These are phyloP conservation scores for Penicillium flavigenum DNA, from an alignment of 495 filamentous ascomycete species.

Conservation along the genomic window DNA sequence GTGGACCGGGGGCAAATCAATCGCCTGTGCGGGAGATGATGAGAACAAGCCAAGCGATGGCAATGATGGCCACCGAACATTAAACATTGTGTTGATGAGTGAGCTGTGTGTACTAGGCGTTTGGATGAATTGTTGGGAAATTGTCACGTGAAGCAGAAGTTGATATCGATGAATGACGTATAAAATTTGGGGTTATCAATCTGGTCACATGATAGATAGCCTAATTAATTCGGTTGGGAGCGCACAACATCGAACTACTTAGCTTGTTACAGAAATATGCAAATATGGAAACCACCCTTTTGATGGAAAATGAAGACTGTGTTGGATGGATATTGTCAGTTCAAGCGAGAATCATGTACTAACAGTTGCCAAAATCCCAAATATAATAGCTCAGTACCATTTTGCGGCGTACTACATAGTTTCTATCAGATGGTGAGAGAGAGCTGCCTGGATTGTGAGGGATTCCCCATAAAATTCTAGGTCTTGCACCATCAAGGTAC, in stretches of 20 bases:
- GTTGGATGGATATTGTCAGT: not conserved
- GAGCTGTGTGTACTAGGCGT: not conserved
- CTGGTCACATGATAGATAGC: constrained; percentile 14
- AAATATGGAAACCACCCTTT: not conserved
- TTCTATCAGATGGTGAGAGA: too few species aligned
- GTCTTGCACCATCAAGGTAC: not conserved
- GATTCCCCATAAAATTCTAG: not conserved
- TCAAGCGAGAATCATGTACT: not conserved
- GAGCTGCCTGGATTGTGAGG: not conserved
- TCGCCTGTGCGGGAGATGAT: constrained; percentile 33
- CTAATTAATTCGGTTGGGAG: not conserved
- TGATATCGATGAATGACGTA: constrained; percentile 20
- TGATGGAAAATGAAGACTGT: not conserved
- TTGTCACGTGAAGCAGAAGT: constrained; percentile 14
- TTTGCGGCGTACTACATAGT: not conserved
- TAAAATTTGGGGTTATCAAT: constrained; percentile 7
- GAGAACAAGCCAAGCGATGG: constrained; percentile 22
- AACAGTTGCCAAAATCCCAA: too few species aligned
- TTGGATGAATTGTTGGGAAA: constrained; percentile 28
- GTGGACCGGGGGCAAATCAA: constrained; percentile 68
- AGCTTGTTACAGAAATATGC: not conserved
- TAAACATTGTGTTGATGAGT: constrained; percentile 28
- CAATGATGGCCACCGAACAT: constrained; percentile 30
- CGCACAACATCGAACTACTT: not conserved
- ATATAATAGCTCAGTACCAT: not conserved